These are phyloP conservation scores for Phytophthora podocarpi DNA, from an alignment of 352 stramenopile species.

Conservation along the genomic window DNA sequence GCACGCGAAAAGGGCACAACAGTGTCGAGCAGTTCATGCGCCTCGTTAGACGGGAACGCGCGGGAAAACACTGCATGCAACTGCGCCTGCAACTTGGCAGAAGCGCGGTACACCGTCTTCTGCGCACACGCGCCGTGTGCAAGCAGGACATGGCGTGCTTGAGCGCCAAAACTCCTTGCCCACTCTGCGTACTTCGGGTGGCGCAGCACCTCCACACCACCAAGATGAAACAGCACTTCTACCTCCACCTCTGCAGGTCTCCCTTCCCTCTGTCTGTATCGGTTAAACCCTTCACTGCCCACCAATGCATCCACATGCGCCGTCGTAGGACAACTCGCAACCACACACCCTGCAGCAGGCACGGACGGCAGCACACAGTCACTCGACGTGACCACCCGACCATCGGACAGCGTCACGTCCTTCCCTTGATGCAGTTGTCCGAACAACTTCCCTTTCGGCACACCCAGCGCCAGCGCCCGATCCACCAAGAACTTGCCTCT, in stretches of 20 bases:
- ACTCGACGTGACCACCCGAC: constrained; percentile 58
- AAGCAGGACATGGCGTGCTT: constrained; percentile 69
- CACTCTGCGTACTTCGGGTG: constrained; percentile 69
- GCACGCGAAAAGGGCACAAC: constrained; percentile 38
- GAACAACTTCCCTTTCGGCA: constrained; percentile 80
- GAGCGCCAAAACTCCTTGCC: constrained; percentile 54
- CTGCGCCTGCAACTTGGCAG: constrained; percentile 71
- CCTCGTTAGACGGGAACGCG: constrained; percentile 59
- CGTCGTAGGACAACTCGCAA: constrained; percentile 69
- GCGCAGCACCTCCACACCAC: constrained; percentile 43
- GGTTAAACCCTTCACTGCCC: constrained; percentile 37
- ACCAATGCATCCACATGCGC: constrained; percentile 69
- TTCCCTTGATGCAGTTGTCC: constrained; percentile 81
- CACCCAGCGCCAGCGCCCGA: constrained; percentile 63
- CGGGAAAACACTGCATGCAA: constrained; percentile 67
- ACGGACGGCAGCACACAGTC: constrained; percentile 78
- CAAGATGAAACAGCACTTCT: constrained; percentile 71
- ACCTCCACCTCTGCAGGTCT: constrained; percentile 48
- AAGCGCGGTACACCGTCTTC: constrained; percentile 80
- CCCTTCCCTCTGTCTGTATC: constrained; percentile 38
- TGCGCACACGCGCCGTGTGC: constrained; percentile 50
- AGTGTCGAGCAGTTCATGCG: constrained; percentile 51
- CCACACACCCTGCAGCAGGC: constrained; percentile 49
- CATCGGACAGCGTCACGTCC: constrained; percentile 73
- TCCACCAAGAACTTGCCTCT: constrained; percentile 84